Evolutionary conservation across 1,139 yeast species (phyloP).

Genomic region (Blastobotrys indianensis): DNA sequence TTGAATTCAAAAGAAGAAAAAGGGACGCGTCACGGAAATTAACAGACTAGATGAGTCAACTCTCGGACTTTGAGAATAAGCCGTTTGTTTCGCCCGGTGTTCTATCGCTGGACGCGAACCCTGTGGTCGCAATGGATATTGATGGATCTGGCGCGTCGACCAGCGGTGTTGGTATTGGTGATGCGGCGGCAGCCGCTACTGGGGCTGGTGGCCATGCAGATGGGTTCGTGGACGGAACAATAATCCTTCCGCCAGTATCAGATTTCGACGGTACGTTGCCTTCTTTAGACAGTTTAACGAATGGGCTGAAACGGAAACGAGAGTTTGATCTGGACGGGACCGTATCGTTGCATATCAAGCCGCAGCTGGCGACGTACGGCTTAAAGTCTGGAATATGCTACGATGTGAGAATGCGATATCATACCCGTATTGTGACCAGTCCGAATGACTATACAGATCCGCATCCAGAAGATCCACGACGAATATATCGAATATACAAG

Average conservation of each 20-base stretch:
- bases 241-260: not conserved
- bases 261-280: not conserved
- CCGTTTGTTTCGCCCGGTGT: constrained; percentile 4
- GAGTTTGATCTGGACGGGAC: not conserved
- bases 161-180: not conserved
- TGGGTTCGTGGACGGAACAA: not conserved
- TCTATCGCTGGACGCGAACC: constrained; percentile 1
- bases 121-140: not conserved
- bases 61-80: constrained; percentile 6
- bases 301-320: constrained; percentile 8
- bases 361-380: constrained; percentile 8
- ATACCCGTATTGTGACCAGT: constrained; percentile 87
- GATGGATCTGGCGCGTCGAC: not conserved
- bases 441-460: constrained; percentile 95
- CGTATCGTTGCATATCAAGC: constrained; percentile 1
- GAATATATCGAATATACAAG: constrained; percentile 90
- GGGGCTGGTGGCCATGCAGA: too few species aligned
- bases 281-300: not conserved
- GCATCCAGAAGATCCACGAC: constrained; percentile 97
- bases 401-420: constrained; percentile 96
- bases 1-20: not conserved
- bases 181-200: not conserved
- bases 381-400: constrained; percentile 85
- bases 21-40: not conserved
- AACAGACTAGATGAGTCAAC: not conserved